These are phyloP conservation scores for Taiwanofungus camphoratus DNA, from an alignment of 1,284 basidiomycete species.

Conservation along the genomic window DNA sequence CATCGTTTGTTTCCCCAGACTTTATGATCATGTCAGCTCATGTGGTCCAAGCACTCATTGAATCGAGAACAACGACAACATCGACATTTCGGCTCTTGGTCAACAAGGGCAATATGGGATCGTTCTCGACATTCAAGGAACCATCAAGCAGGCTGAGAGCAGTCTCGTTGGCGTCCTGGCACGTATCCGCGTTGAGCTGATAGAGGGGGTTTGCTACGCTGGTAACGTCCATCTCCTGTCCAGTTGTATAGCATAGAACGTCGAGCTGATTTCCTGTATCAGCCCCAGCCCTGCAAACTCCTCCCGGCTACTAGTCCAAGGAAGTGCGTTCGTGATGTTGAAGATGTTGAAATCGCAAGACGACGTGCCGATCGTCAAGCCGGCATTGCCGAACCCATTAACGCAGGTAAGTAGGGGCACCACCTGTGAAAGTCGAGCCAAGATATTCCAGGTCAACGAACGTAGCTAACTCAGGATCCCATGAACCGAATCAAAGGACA, in stretches of 20 bases:
- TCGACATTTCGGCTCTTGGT: conserved; percentile 4
- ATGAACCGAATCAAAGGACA: conserved; percentile 7
- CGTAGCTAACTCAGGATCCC: conserved; percentile 8
- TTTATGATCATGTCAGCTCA: neutral
- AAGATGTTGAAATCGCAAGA: conserved; percentile 8
- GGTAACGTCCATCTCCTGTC: conserved; percentile 6
- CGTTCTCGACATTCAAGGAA: conserved; percentile 8
- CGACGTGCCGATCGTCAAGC: conserved; percentile 9
- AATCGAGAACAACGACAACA: conserved; percentile 7
- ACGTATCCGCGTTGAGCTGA: conserved; percentile 1
- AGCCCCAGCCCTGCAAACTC: conserved; percentile 1
- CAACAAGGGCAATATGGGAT: conserved; percentile 8
- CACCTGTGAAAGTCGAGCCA: conserved; percentile 5
- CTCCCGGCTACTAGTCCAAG: conserved; percentile 2
- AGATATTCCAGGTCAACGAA: conserved; percentile 7
- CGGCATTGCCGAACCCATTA: conserved; percentile 8
- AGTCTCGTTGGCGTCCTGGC: conserved; percentile 7
- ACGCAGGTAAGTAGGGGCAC: conserved; percentile 3
- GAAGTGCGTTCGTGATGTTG: conserved; percentile 5
- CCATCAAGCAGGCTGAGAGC: conserved; percentile 7
- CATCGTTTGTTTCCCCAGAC: conserved; percentile 7
- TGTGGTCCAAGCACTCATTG: conserved; percentile 1
- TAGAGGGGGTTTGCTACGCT: conserved; percentile 9
- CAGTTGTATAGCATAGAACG: conserved; percentile 4
- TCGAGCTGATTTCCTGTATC: neutral